Evolutionary conservation across 2,329 filamentous ascomycete genomes (phyloP).

Genomic region (Coniochaeta sp.): DNA sequence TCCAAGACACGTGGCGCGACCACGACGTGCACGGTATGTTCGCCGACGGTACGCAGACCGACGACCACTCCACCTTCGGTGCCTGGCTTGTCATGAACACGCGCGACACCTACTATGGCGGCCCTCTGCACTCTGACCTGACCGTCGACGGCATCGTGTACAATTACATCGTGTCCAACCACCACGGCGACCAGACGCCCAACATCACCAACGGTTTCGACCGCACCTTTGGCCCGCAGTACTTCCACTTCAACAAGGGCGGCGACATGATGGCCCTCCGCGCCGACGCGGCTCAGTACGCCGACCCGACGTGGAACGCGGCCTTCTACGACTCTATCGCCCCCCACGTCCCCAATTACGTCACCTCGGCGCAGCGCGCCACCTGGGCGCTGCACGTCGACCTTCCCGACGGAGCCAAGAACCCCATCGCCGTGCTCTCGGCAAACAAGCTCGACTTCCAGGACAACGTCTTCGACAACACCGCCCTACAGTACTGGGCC

Average conservation of each 20-base stretch:
- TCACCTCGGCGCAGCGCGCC: constrained; percentile 42
- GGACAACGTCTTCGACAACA: constrained; percentile 46
- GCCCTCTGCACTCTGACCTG: constrained; percentile 54
- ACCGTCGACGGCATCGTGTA: constrained; percentile 59
- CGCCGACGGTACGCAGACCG: constrained; percentile 29
- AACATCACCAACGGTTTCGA: constrained; percentile 60
- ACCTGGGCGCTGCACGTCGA: constrained; percentile 40
- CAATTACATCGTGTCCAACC: constrained; percentile 55
- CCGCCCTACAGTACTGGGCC: constrained; percentile 57
- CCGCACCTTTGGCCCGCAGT: constrained; percentile 57
- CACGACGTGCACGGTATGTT: constrained; percentile 48
- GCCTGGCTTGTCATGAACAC: constrained; percentile 60
- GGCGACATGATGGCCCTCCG: constrained; percentile 36
- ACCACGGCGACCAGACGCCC: constrained; percentile 52
- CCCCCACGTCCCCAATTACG: constrained; percentile 49
- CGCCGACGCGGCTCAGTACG: constrained; percentile 44
- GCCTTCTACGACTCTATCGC: constrained; percentile 59
- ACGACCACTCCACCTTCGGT: constrained; percentile 45
- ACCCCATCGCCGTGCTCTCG: constrained; percentile 46
- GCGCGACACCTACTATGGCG: constrained; percentile 54
- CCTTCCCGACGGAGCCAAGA: constrained; percentile 42
- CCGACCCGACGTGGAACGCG: constrained; percentile 44
- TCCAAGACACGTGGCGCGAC: constrained; percentile 49
- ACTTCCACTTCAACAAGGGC: constrained; percentile 54
- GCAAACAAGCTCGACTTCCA: constrained; percentile 45